Base-by-base conservation (phyloP, 2,329 filamentous ascomycete genomes). In the Torrubiella hemipterigena region DNA sequence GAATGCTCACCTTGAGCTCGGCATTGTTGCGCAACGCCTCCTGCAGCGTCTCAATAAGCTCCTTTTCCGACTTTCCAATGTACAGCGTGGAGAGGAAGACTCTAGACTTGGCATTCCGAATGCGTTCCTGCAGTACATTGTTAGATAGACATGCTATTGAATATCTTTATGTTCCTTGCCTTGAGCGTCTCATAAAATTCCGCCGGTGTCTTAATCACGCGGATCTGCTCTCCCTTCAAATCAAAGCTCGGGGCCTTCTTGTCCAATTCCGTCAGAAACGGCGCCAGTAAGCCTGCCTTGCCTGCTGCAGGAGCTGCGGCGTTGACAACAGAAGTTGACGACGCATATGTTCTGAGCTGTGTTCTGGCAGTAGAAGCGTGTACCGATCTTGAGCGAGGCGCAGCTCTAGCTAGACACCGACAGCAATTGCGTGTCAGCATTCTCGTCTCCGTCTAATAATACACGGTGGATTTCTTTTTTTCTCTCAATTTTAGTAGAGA, bases 1-100 rank as follows among this genome's bases (percentile, higher is more conserved):
- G 65, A 42, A 98, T 84, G 41, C 84, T 93, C 26, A 98, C 68
- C 47, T 74, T 78, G 16, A 98, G 69, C 6, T 79, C 59, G 0
- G 83, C 77, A 39, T 93, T 93, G 8, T 61, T 61, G 30, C 72
- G 68, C 10, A 98, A 66, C 6, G 87, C 81, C 39, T 81, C 67
- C 42, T 77, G 77, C 26, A 98, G 63, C 0, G 80, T 84, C 13
- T 75, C 66, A 35, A 96, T 84, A 48, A 98, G 67, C 45, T 96
- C 91, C 55, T 79, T 69, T 56, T 98, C 91, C 2, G 81, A 81
- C 54, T 89, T 93, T 40, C 91, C 91, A 51, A 98, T 91, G 52
- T 98, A 98, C 31, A 98, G 62, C 1, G 91, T 98, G n/a, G 87
- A 93, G 30, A 98, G 63, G 52, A 93, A 98, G 42, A 98, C 80